Base-by-base conservation (phyloP, 768 basidiomycete genomes). In the Tephrocybe sp. region DNA sequence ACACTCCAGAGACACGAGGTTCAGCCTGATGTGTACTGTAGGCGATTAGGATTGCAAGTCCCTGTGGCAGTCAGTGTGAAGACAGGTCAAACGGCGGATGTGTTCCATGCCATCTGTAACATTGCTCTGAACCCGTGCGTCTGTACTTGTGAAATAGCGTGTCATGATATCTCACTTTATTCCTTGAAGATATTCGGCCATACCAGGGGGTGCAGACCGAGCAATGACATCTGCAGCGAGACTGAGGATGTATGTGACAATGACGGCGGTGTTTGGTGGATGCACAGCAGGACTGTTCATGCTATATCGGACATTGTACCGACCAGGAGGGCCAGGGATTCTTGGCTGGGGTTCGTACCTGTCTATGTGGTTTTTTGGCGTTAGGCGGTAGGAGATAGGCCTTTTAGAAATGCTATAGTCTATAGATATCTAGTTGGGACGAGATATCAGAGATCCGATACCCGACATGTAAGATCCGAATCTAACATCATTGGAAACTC, bases 11-110 rank as follows among this genome's bases (percentile, higher is more conserved):
- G 95, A 64, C 95, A 97, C 65, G 95, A 99, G 73, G 94, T 98
- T 18, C 95, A 99, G 62, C 95, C 95, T 30, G 95, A 98, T 62
- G 92, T 94, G 11, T 99, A 99, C 63, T 95, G 93, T 64, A 76
- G 94, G 63, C 77, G 92, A 52, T 69, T 97, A 43, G 82, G 84
- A 8, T 74, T 99, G n/a, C 91, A 88, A 55, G 92, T 95, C 4
- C 95, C 95, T 22, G 92, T 98, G 38, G 85, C 95, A 2, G 92
- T 98, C 23, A 94, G 91, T 65, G 86, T 94, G 37, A 88, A 86
- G 68, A 84, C 84, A 3, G 88, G 83, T 39, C 88, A 92, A 64
- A 84, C 77, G 10, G 91, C 90, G 22, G 90, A 91, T 62, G 84
- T 94, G 16, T 94, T 91, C 75, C 85, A 92, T 60, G 84, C 80